phyloP scores from a whole-genome alignment of 2,329 filamentous ascomycete genomes.

The Aspergillus aculeatus region DNA sequence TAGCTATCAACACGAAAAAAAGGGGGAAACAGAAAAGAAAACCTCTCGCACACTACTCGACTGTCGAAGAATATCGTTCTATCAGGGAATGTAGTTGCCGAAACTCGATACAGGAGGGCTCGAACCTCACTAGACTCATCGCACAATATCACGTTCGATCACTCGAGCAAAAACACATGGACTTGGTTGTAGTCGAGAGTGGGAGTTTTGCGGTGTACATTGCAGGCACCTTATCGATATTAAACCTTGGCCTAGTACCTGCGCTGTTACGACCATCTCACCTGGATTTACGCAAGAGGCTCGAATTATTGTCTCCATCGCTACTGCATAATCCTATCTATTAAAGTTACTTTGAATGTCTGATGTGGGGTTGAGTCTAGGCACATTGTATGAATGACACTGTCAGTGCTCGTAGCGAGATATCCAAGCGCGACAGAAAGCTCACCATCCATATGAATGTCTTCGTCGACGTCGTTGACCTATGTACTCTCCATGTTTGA shows the following conservation, averaged over 20 bases:
- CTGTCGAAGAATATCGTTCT: background rate
- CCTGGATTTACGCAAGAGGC: background rate
- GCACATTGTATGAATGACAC: background rate
- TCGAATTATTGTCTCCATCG: background rate
- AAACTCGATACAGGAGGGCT: background rate
- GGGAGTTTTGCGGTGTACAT: background rate
- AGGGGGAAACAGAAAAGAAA: background rate
- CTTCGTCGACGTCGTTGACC: background rate
- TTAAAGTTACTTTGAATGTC: background rate
- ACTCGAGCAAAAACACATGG: background rate
- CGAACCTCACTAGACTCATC: constrained; percentile 3
- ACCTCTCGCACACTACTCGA: background rate
- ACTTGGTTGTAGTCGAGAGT: background rate
- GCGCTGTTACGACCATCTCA: background rate
- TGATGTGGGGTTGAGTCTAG: background rate
- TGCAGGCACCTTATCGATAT: background rate
- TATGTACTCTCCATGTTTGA: background rate
- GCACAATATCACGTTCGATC: constrained; percentile 15
- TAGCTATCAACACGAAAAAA: background rate
- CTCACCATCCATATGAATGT: too few relatives aligned
- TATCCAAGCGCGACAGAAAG: background rate
- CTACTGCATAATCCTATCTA: background rate
- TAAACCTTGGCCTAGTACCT: background rate
- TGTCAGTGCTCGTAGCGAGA: background rate
- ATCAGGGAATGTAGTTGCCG: background rate